Evolutionary conservation across 2,329 filamentous ascomycete species (phyloP).

Genomic region (Colletotrichum cordylinicola): DNA sequence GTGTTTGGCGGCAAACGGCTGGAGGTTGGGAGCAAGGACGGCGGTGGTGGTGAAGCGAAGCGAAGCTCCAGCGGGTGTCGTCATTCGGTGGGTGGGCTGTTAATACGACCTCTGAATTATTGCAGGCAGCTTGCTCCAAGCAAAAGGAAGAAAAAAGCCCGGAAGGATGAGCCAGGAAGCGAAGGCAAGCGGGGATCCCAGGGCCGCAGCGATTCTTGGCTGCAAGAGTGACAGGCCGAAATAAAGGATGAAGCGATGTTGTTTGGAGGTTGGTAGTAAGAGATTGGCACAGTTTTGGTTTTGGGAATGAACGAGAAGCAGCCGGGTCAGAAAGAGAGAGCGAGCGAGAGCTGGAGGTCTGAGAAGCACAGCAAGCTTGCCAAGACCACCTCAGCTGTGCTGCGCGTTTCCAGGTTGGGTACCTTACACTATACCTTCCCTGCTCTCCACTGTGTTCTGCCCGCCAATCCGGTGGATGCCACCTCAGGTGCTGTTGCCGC

Average conservation of each 20-base stretch:
- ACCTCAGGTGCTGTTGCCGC: background rate
- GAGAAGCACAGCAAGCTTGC: background rate
- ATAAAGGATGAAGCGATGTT: background rate
- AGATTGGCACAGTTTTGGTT: conserved; percentile 3
- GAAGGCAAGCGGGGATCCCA: background rate
- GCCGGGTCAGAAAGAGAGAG: background rate
- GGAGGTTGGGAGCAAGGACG: background rate
- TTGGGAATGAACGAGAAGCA: background rate
- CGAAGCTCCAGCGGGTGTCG: conserved; percentile 17
- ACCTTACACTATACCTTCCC: background rate
- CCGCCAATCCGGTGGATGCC: background rate
- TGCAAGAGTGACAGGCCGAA: background rate
- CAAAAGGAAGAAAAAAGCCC: background rate
- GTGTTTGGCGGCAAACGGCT: background rate
- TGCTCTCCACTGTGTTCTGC: background rate
- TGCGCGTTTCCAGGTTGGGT: background rate
- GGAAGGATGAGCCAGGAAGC: background rate
- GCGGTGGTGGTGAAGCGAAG: background rate
- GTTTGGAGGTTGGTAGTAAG: background rate
- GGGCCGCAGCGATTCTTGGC: background rate
- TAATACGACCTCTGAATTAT: background rate
- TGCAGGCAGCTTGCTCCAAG: background rate
- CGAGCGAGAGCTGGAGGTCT: background rate
- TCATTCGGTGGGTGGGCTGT: conserved; percentile 16
- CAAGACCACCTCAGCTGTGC: background rate